phyloP scores from a whole-genome alignment of 257 asterid genomes.

The Ballota nigra region DNA sequence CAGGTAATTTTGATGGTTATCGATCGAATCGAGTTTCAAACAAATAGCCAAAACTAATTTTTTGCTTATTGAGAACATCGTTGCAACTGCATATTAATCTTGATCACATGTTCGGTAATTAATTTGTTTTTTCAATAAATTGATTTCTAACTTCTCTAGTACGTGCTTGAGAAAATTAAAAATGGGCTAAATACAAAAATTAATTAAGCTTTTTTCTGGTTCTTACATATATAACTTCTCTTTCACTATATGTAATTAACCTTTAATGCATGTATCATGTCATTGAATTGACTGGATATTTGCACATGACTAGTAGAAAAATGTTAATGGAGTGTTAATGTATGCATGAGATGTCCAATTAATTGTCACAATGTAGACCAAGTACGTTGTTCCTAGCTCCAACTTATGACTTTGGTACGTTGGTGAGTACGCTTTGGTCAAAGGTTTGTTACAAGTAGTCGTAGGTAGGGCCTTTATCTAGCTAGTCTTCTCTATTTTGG shows the following conservation, averaged over 20 bases:
- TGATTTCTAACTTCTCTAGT: too few relatives aligned
- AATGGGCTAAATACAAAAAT: too few relatives aligned
- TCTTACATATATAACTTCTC: background rate
- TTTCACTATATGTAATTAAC: background rate
- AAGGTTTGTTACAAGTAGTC: background rate
- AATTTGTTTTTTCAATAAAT: too few relatives aligned
- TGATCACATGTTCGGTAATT: background rate
- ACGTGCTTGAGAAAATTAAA: too few relatives aligned
- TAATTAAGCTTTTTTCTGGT: background rate
- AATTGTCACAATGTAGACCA: background rate
- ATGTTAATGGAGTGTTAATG: background rate
- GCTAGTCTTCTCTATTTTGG: too few relatives aligned
- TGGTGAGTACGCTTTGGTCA: background rate
- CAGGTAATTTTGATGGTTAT: too few relatives aligned
- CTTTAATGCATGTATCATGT: background rate
- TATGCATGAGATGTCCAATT: too few relatives aligned
- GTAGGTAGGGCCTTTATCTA: too few relatives aligned
- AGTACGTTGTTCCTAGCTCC: background rate
- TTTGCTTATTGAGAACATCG: too few relatives aligned
- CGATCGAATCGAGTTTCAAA: too few relatives aligned
- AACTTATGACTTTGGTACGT: background rate
- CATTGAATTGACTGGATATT: background rate
- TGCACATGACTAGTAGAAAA: background rate
- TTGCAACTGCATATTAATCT: too few relatives aligned
- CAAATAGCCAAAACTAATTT: too few relatives aligned